A percentile compares a stretch with the other conserved stretches of the same genome.
These are phyloP conservation scores for Immersiporthe knoxdaviesiana DNA, from an alignment of 2,329 filamentous ascomycete genomes.

Conservation along the genomic window DNA sequence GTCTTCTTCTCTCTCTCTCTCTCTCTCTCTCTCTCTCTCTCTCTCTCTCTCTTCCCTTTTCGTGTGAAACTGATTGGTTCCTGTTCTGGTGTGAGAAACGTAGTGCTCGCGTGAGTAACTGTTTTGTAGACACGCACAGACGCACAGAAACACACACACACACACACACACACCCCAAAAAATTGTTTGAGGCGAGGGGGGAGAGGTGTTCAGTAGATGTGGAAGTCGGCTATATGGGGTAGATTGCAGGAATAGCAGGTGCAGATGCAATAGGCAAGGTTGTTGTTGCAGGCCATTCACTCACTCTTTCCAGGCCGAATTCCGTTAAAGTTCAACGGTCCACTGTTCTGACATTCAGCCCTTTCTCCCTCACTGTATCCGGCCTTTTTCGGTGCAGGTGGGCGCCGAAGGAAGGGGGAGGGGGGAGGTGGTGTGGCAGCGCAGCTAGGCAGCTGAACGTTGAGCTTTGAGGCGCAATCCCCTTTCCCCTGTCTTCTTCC, in stretches of 20 bases:
- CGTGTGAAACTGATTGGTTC: neutral
- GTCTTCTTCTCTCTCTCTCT: neutral
- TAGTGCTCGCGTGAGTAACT: neutral
- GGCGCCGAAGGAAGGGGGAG: neutral
- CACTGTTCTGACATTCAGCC: slow-evolving; percentile 1
- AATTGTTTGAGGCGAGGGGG: neutral
- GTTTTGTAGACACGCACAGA: neutral
- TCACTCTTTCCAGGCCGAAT: neutral
- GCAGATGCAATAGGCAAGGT: neutral
- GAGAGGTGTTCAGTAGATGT: neutral
- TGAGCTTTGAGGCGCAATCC: slow-evolving; percentile 16
- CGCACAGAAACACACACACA: neutral
- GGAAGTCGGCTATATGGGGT: neutral
- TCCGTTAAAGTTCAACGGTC: neutral
- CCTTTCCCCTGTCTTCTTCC: slow-evolving; percentile 6
- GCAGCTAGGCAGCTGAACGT: neutral
- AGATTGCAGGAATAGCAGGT: slow-evolving; percentile 4
- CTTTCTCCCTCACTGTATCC: neutral
- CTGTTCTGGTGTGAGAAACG: neutral
- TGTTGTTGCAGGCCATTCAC: neutral
- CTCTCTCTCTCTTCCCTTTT: neutral
- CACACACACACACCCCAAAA: too few species aligned
- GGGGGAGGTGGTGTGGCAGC: neutral
- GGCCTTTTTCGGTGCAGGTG: neutral
- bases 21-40: neutral